Evolutionary conservation across 805 yeast genomes (phyloP).

Genomic region (Suhomyces sp.): DNA sequence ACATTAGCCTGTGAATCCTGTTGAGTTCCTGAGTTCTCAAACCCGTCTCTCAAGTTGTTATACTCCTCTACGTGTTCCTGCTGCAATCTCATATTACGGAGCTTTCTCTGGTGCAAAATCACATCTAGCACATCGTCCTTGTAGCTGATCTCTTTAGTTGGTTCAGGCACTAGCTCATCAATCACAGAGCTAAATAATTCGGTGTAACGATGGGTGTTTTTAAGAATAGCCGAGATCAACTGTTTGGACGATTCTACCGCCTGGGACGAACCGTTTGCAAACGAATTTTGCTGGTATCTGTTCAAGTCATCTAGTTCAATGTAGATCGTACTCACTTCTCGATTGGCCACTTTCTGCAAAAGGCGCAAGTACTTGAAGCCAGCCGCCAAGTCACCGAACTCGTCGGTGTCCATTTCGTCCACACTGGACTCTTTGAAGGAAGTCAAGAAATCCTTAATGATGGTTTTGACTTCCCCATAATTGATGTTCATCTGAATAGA

Average conservation of each 20-base stretch:
- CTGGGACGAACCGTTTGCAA: constrained; percentile 11
- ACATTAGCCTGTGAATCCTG: constrained; percentile 12
- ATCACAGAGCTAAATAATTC: constrained; percentile 74
- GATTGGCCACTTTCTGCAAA: constrained; percentile 78
- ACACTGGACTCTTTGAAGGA: constrained; percentile 53
- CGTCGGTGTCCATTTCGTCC: constrained; percentile 18
- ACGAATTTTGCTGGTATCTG: constrained; percentile 55
- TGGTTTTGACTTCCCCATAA: constrained; percentile 59
- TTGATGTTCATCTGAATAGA: constrained; percentile 69
- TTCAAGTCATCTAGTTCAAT: constrained; percentile 85
- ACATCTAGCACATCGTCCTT: constrained; percentile 92
- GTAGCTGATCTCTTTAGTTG: constrained; percentile 75
- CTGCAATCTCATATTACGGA: constrained; percentile 72
- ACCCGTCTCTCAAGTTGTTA: constrained; percentile 39
- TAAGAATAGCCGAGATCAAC: constrained; percentile 39
- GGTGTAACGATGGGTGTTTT: constrained; percentile 74
- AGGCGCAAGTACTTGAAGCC: constrained; percentile 63
- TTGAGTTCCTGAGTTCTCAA: constrained; percentile 20
- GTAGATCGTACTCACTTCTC: constrained; percentile 65
- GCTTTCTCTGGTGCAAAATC: constrained; percentile 82
- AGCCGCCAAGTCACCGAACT: constrained; percentile 5
- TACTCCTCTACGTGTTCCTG: constrained; percentile 66
- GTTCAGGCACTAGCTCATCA: constrained; percentile 81
- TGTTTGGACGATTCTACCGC: constrained; percentile 38
- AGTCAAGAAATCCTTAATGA: constrained; percentile 61